Percentiles rank a stretch among this genome's conserved stretches.
Evolutionary conservation across 2,329 filamentous ascomycete species (phyloP).

Genomic region (Acrocalymma vagum): DNA sequence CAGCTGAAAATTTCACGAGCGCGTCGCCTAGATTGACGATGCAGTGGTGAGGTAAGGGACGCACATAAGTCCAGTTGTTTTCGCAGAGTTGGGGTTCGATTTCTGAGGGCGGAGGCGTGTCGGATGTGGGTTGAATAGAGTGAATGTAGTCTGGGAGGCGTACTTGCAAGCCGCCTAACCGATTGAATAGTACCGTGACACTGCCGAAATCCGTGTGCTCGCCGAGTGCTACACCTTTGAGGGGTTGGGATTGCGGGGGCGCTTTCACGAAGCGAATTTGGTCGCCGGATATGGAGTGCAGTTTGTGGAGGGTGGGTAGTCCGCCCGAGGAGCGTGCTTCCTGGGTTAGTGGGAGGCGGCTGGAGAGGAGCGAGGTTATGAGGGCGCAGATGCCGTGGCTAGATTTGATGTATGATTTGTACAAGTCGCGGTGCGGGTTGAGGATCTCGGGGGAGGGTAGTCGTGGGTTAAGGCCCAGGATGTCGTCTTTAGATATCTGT

Average conservation of each 20-base stretch:
- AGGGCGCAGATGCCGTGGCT: constrained; percentile 57
- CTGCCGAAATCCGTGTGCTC: constrained; percentile 67
- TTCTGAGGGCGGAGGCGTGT: neutral
- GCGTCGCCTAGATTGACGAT: constrained; percentile 60
- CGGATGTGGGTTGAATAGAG: constrained; percentile 1
- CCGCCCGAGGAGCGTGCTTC: constrained; percentile 38
- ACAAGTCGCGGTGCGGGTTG: constrained; percentile 40
- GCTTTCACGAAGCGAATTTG: constrained; percentile 63
- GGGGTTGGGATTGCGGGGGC: constrained; percentile 55
- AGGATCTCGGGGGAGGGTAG: constrained; percentile 56
- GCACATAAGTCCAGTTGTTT: constrained; percentile 61
- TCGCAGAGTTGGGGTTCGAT: constrained; percentile 26
- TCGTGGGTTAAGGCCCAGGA: constrained; percentile 49
- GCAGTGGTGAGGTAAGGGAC: constrained; percentile 58
- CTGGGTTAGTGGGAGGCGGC: constrained; percentile 49
- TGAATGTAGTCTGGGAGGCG: constrained; percentile 49
- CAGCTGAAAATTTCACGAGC: constrained; percentile 55
- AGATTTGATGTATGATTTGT: constrained; percentile 55
- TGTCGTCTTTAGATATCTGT: constrained; percentile 62
- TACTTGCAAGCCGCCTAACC: constrained; percentile 64
- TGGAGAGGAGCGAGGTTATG: constrained; percentile 55
- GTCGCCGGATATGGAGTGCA: constrained; percentile 56
- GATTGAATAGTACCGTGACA: constrained; percentile 65
- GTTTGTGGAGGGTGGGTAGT: constrained; percentile 56
- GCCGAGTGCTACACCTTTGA: constrained; percentile 55